Conservation (phyloP, 164 flowering plant genomes). For the Macadamia integrifolia region DNA sequence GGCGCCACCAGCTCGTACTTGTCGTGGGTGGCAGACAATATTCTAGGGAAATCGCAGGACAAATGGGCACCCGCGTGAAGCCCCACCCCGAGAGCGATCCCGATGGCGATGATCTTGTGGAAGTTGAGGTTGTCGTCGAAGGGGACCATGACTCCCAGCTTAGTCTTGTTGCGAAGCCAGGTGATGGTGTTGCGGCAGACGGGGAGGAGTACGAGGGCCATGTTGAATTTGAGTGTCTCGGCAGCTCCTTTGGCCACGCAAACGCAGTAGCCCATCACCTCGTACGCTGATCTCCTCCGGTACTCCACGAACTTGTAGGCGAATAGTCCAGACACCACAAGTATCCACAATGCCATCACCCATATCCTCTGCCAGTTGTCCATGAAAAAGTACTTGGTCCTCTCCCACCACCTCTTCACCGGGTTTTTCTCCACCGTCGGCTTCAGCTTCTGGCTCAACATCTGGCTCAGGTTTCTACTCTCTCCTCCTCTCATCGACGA, state of each 20-base stretch:
- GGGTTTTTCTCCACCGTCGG: conserved; percentile 36
- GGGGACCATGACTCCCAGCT: conserved; percentile 41
- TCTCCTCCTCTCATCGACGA: conserved; percentile 16
- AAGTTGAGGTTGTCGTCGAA: conserved; percentile 60
- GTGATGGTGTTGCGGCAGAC: conserved; percentile 73
- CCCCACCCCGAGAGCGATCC: conserved; percentile 24
- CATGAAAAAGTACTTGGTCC: conserved; percentile 32
- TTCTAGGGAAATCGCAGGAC: conserved; percentile 36
- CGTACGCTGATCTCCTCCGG: conserved; percentile 28
- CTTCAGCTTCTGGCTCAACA: conserved; percentile 33
- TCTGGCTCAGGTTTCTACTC: conserved; percentile 26
- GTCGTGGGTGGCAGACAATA: conserved; percentile 38
- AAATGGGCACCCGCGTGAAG: conserved; percentile 31
- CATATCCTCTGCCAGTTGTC: conserved; percentile 56
- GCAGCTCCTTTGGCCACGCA: conserved; percentile 61
- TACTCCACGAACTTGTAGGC: conserved; percentile 50
- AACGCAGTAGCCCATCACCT: conserved; percentile 55
- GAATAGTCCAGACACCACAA: conserved; percentile 35
- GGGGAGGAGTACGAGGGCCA: conserved; percentile 64
- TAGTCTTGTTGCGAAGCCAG: conserved; percentile 63
- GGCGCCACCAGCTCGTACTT: conserved; percentile 48
- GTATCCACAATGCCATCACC: conserved; percentile 45
- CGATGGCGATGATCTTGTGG: conserved; percentile 45
- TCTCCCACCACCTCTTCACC: conserved; percentile 27
- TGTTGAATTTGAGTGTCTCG: conserved; percentile 60